Base-by-base conservation (phyloP, 306 rosid species). In the Argentina anserina region DNA sequence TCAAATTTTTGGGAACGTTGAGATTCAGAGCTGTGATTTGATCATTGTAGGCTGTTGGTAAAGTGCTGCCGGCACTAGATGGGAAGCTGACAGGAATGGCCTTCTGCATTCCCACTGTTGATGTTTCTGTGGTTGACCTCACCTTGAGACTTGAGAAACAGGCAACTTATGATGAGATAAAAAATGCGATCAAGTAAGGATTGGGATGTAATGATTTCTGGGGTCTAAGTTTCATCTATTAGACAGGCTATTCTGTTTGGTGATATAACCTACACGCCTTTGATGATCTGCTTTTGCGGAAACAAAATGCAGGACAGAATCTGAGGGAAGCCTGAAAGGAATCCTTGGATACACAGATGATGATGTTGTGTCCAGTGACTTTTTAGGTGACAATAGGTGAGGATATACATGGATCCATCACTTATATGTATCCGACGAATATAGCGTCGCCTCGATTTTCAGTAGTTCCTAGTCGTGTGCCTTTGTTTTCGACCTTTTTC, bases 41-140 rank as follows among this genome's bases (percentile, higher is more conserved):
- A 53, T 13, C 1, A 45, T 17, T 37, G 46, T 67, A 91, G 96
- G 99, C 96, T 63, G 97, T 89, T 2, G 99, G 95, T 49, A 94
- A 94, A 75, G 97, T 94, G 64, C 88, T 91, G 67, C 97, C 97
- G 7, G 70, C 63, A 65, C 78, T 94, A 9, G 90, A 94, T 9
- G 97, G 99, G 2, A 94, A 89, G 75, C 83, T 94, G 88, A 94
- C 96, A 0, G 95, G 99, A 72, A 91, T 94, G 97, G 69, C 97
- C 0, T 91, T 94, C 90, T 89, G 96, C 25, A 95, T 94, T 29
- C 96, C 97, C 3, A 91, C 93, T 0, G 91, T 84, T 0, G 96
- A 93, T 81, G 97, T 94, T 75, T 86, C 95, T 2, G 98, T 93
- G 42, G 94, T 93, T 72, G 99, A 94, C 78, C 97, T 91, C 65